Evolutionary conservation across 1,284 basidiomycete genomes (phyloP).

Genomic region (Leccinum angustisporum): DNA sequence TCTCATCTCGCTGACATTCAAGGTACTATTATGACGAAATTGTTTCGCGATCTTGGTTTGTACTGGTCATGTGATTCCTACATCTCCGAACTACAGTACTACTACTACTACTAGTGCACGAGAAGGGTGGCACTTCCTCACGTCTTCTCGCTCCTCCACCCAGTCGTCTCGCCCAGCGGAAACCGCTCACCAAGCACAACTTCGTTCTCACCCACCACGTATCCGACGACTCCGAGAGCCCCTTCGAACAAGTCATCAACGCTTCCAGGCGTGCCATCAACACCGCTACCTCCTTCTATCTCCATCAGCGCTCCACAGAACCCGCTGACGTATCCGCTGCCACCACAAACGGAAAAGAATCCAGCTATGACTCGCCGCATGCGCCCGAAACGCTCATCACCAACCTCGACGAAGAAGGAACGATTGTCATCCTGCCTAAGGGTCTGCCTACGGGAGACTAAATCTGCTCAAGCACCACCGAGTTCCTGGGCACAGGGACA

Average conservation of each 20-base stretch:
- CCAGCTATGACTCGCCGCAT: constrained; percentile 72
- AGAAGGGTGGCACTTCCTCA: constrained; percentile 46
- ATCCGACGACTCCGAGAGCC: constrained; percentile 71
- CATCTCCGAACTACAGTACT: too few relatives aligned
- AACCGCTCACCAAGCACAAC: constrained; percentile 50
- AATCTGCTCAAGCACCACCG: neutral
- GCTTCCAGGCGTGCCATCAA: constrained; percentile 32
- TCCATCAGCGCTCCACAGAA: constrained; percentile 57
- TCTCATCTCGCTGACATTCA: too few relatives aligned
- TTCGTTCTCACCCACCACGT: constrained; percentile 47
- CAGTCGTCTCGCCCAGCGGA: constrained; percentile 40
- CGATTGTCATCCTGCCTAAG: too few relatives aligned
- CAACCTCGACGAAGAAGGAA: too few relatives aligned
- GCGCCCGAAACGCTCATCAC: too few relatives aligned
- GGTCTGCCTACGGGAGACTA: too few relatives aligned
- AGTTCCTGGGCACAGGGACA: neutral
- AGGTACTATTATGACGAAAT: too few relatives aligned
- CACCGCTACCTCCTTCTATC: constrained; percentile 51
- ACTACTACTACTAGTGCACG: constrained; percentile 34
- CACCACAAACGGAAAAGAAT: constrained; percentile 45
- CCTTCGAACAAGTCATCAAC: constrained; percentile 57
- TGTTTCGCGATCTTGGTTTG: too few relatives aligned
- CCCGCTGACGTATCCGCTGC: constrained; percentile 38
- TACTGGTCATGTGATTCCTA: too few relatives aligned
- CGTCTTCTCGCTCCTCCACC: constrained; percentile 62